Evolutionary conservation across 805 yeast genomes (phyloP).

Genomic region (Candida saitoana): DNA sequence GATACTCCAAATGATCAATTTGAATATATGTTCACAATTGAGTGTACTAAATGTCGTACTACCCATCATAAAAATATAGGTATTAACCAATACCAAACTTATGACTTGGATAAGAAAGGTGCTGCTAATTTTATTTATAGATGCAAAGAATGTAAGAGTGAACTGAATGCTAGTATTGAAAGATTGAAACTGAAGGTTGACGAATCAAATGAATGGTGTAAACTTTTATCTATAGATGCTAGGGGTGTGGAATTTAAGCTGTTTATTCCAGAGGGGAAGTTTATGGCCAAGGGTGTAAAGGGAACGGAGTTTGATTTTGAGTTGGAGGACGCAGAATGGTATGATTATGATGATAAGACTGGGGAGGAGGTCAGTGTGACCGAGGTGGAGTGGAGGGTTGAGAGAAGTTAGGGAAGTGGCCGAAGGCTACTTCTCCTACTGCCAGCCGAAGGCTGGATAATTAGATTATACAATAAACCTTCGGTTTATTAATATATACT

Average conservation of each 20-base stretch:
- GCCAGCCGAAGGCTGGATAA: too few species aligned
- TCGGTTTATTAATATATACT: too few species aligned
- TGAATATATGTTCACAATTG: constrained; percentile 68
- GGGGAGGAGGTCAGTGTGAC: constrained; percentile 77
- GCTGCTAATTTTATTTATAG: constrained; percentile 78
- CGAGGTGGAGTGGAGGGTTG: constrained; percentile 65
- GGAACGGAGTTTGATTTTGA: constrained; percentile 63
- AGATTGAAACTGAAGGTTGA: constrained; percentile 34
- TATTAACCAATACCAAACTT: constrained; percentile 62
- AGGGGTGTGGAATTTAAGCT: constrained; percentile 76
- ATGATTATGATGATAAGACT: constrained; percentile 87
- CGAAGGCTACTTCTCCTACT: too few species aligned
- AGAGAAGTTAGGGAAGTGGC: too few species aligned
- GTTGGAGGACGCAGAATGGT: constrained; percentile 82
- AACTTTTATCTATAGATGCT: constrained; percentile 68
- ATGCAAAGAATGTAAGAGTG: constrained; percentile 60
- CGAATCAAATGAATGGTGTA: constrained; percentile 38
- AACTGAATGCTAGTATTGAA: constrained; percentile 35
- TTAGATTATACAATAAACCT: too few species aligned
- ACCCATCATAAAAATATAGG: constrained; percentile 65
- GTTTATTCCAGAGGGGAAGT: constrained; percentile 65
- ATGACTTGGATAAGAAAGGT: constrained; percentile 73
- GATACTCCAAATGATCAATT: constrained; percentile 62
- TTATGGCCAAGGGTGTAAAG: constrained; percentile 53
- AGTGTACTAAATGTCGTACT: constrained; percentile 79